phyloP scores from a whole-genome alignment of 202 grass and related monocot genomes.

The Miscanthus sacchariflorus region DNA sequence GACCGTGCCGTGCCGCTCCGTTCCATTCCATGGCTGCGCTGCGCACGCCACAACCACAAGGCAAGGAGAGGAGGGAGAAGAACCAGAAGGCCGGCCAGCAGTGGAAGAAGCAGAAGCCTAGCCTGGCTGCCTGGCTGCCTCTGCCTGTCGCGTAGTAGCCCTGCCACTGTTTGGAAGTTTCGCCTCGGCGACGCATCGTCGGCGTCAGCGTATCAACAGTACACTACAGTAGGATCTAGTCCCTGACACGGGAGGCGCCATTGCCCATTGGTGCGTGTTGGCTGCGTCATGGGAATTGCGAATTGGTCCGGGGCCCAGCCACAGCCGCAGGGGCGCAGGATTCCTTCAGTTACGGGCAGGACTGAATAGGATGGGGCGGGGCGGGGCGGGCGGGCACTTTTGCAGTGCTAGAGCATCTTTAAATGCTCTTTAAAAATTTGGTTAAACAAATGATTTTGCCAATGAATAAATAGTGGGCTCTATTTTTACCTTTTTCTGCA shows the following conservation, averaged over 20 bases:
- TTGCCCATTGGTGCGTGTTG: neutral
- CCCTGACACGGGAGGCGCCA: neutral
- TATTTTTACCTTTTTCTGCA: too few species aligned
- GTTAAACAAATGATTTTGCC: too few species aligned
- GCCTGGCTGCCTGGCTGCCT: too few species aligned
- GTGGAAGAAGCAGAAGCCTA: neutral
- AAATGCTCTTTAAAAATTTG: too few species aligned
- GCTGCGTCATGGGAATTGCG: neutral
- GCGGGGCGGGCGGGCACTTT: neutral
- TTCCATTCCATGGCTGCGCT: neutral
- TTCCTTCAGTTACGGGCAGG: too few species aligned
- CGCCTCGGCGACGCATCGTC: conserved; percentile 28
- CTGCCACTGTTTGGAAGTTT: conserved; percentile 50
- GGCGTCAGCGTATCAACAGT: neutral
- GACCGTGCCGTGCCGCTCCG: neutral
- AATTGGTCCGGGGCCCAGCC: neutral
- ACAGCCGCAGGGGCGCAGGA: neutral
- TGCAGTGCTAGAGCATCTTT: neutral
- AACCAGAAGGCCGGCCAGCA: neutral
- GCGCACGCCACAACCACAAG: conserved; percentile 6
- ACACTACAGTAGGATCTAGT: neutral
- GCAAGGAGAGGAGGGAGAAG: too few species aligned
- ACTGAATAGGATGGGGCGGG: neutral
- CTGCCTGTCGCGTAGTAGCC: neutral
- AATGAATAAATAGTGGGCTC: too few species aligned